phyloP scores from a whole-genome alignment of 2,329 filamentous ascomycete genomes.

The Phaeosphaeriaceae sp. region DNA sequence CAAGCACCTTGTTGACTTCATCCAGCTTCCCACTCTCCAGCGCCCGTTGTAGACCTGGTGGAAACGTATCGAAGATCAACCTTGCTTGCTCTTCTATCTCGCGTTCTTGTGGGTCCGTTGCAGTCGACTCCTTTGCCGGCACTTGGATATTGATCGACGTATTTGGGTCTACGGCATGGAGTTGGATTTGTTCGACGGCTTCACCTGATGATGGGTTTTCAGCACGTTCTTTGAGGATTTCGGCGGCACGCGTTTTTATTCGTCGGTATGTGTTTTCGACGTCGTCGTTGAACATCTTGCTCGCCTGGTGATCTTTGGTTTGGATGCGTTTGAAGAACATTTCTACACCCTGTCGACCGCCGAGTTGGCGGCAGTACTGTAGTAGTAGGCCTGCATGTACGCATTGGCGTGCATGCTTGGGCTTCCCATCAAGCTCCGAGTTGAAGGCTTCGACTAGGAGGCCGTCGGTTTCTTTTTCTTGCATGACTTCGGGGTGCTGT shows the following conservation, averaged over 20 bases:
- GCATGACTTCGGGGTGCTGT: slow-evolving; percentile 77
- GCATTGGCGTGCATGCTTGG: slow-evolving; percentile 80
- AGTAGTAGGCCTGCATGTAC: slow-evolving; percentile 92
- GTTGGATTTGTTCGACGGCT: slow-evolving; percentile 93
- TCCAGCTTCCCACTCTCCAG: slow-evolving; percentile 89
- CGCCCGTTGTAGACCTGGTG: slow-evolving; percentile 79
- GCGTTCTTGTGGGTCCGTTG: slow-evolving; percentile 61
- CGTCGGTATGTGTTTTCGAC: slow-evolving; percentile 85
- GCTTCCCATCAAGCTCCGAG: slow-evolving; percentile 75
- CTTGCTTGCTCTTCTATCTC: slow-evolving; percentile 65
- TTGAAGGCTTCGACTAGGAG: slow-evolving; percentile 92
- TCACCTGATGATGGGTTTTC: slow-evolving; percentile 58
- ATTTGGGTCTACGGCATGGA: slow-evolving; percentile 92
- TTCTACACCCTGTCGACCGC: slow-evolving; percentile 84
- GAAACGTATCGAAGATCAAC: slow-evolving; percentile 82
- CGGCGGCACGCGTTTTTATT: slow-evolving; percentile 77
- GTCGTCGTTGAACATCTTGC: slow-evolving; percentile 90
- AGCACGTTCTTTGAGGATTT: slow-evolving; percentile 69
- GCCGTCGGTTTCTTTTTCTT: slow-evolving; percentile 87
- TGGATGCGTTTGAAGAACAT: slow-evolving; percentile 97
- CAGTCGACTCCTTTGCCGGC: slow-evolving; percentile 63
- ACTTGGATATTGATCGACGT: slow-evolving; percentile 90
- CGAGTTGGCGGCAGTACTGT: slow-evolving; percentile 92
- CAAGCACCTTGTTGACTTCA: slow-evolving; percentile 84
- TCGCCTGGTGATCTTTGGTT: slow-evolving; percentile 85